These are phyloP conservation scores for Aspergillus wentii DNA, from an alignment of 495 filamentous ascomycete genomes.

Conservation along the genomic window DNA sequence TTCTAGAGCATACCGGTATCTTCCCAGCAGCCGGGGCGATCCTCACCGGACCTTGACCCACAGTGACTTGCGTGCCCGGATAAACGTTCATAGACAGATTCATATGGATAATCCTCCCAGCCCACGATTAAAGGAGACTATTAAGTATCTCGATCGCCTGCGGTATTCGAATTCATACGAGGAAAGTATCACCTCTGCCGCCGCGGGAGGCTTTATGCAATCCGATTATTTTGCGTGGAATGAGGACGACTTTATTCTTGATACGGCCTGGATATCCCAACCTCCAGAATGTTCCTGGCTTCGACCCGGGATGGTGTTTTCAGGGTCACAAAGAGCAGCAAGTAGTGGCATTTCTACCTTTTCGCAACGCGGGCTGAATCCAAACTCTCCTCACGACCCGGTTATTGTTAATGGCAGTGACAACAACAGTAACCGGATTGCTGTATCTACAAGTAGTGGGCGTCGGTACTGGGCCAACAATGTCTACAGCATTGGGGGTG, in stretches of 20 bases:
- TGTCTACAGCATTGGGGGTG: constrained; percentile 18
- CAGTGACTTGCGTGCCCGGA: constrained; percentile 40
- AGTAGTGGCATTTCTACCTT: constrained; percentile 24
- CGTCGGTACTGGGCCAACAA: constrained; percentile 35
- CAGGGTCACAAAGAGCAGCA: constrained; percentile 53
- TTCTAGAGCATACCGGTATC: constrained; percentile 32
- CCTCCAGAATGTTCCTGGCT: constrained; percentile 62
- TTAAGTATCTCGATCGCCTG: constrained; percentile 60
- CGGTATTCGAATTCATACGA: constrained; percentile 51
- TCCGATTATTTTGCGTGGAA: constrained; percentile 38
- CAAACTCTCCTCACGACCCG: constrained; percentile 23
- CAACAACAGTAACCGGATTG: constrained; percentile 20
- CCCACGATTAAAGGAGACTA: constrained; percentile 52
- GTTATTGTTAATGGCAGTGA: constrained; percentile 39
- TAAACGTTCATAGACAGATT: constrained; percentile 46
- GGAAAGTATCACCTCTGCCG: constrained; percentile 50
- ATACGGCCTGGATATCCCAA: constrained; percentile 48
- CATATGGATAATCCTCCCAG: constrained; percentile 41
- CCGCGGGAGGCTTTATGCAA: constrained; percentile 44
- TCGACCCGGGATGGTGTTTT: constrained; percentile 57
- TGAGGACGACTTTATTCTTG: constrained; percentile 58
- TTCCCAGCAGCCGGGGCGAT: constrained; percentile 27
- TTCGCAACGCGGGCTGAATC: constrained; percentile 22
- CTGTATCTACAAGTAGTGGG: constrained; percentile 25
- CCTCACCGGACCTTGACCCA: constrained; percentile 29